Percentiles rank a stretch among this genome's conserved stretches.
phyloP scores from a whole-genome alignment of 768 basidiomycete species.

The Collybia mongolica region DNA sequence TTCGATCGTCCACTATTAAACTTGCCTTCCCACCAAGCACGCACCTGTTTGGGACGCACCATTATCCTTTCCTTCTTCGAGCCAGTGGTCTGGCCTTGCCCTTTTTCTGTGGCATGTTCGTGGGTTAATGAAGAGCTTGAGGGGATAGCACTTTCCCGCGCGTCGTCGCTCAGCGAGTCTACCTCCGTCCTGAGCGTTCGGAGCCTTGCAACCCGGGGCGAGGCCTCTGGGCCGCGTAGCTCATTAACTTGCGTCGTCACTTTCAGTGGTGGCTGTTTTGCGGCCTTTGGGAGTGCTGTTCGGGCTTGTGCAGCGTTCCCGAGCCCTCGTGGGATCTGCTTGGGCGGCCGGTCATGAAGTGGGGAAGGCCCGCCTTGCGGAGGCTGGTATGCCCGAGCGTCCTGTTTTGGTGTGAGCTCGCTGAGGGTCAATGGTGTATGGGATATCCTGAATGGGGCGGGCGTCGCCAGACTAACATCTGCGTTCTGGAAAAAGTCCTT shows the following conservation, averaged over 20 bases:
- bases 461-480: slow-evolving; percentile 35
- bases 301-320: background rate
- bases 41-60: slow-evolving; percentile 1
- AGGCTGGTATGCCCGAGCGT: background rate
- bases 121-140: too few relatives aligned
- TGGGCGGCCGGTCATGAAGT: background rate
- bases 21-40: background rate
- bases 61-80: slow-evolving; percentile 2
- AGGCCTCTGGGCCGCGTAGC: slow-evolving; percentile 16
- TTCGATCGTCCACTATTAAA: too few relatives aligned
- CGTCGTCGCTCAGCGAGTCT: slow-evolving; percentile 20
- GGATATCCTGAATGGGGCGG: slow-evolving; percentile 21
- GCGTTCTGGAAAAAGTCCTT: slow-evolving; percentile 44
- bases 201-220: slow-evolving; percentile 18
- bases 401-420: slow-evolving; percentile 25
- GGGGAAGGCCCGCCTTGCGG: background rate
- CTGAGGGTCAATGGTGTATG: slow-evolving; percentile 35
- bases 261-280: background rate
- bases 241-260: slow-evolving; percentile 12
- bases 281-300: background rate
- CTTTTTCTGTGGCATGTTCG: background rate
- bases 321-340: slow-evolving; percentile 4
- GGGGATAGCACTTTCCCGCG: background rate
- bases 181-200: slow-evolving; percentile 24
- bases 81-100: background rate